Conservation (phyloP, 1,139 yeast species). For the Geotrichum reessii region DNA sequence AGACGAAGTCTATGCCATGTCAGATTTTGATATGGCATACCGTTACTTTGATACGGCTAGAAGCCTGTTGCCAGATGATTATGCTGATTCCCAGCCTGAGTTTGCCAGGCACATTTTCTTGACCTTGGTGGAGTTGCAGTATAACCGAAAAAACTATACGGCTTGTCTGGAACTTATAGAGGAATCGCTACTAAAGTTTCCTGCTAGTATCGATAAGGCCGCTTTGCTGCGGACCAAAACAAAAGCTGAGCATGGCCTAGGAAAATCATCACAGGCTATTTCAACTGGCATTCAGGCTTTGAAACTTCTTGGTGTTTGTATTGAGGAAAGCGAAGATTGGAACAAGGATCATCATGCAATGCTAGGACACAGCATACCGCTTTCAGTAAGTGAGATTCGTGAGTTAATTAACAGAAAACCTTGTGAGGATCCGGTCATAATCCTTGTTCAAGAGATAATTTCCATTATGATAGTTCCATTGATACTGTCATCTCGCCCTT, state of each 20-base stretch:
- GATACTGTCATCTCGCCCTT: constrained; percentile 25
- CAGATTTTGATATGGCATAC: constrained; percentile 32
- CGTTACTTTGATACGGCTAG: constrained; percentile 29
- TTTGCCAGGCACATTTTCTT: constrained; percentile 26
- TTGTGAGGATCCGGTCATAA: constrained; percentile 34
- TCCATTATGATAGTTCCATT: constrained; percentile 40
- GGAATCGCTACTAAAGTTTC: constrained; percentile 21
- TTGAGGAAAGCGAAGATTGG: constrained; percentile 38
- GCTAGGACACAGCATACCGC: constrained; percentile 38
- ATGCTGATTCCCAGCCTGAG: constrained; percentile 18
- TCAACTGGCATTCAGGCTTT: constrained; percentile 27
- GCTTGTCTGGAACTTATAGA: constrained; percentile 27
- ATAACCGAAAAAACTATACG: constrained; percentile 26
- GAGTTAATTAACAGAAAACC: constrained; percentile 32
- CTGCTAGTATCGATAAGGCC: constrained; percentile 26
- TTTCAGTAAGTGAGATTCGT: constrained; percentile 43
- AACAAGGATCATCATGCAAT: constrained; percentile 29
- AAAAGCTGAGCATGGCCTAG: constrained; percentile 40
- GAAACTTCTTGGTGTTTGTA: constrained; percentile 25
- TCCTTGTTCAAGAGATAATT: constrained; percentile 43
- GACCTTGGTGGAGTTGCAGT: constrained; percentile 29
- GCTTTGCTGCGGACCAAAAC: constrained; percentile 36
- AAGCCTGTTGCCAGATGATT: constrained; percentile 23
- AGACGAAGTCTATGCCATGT: constrained; percentile 29
- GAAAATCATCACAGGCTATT: constrained; percentile 37